Conservation (phyloP, 78 protist species). For the Dictyostelium brefeldianum region DNA sequence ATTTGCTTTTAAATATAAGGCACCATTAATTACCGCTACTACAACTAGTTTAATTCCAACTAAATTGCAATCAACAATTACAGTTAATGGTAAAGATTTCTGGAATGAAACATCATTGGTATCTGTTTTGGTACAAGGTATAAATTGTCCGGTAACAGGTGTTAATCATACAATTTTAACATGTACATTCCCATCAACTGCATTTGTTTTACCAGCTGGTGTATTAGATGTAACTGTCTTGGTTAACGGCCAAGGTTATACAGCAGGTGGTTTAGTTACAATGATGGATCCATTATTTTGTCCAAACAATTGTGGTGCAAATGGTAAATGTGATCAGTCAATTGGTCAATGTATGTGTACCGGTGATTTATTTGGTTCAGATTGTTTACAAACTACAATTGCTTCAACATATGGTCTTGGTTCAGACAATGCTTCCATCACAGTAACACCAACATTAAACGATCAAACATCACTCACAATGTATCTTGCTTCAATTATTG, state of each 20-base stretch:
- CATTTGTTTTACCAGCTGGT: constrained; percentile 32
- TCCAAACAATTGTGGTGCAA: neutral
- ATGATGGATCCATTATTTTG: constrained; percentile 16
- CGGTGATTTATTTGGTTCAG: neutral
- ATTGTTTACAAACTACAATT: neutral
- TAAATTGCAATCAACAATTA: neutral
- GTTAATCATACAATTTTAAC: neutral
- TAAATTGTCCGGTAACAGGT: neutral
- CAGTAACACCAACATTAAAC: neutral
- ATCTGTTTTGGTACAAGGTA: neutral
- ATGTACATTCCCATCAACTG: constrained; percentile 17
- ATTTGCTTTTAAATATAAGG: neutral
- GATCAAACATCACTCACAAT: neutral
- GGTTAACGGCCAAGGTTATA: neutral
- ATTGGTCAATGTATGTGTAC: constrained; percentile 33
- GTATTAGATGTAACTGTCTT: neutral
- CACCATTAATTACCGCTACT: neutral
- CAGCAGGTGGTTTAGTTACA: neutral
- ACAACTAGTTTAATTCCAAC: neutral
- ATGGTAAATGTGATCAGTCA: neutral
- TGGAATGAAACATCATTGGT: constrained; percentile 26
- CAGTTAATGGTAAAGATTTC: constrained; percentile 12
- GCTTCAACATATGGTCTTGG: neutral
- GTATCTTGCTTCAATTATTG: neutral
- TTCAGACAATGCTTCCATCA: neutral